phyloP scores from a whole-genome alignment of 768 basidiomycete genomes.

The Podaxis sp. region DNA sequence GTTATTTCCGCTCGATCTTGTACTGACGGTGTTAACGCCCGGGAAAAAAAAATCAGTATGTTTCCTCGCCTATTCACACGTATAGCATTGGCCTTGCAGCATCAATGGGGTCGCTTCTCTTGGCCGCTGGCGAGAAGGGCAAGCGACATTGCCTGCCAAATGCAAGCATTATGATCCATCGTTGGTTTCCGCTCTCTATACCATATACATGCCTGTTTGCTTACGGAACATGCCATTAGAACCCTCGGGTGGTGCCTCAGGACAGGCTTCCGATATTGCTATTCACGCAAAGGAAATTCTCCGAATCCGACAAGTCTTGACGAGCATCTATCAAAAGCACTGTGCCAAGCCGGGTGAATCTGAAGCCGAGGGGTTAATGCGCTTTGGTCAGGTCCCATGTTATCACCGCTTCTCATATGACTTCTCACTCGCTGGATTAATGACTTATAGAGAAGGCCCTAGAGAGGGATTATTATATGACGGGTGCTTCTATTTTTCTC shows the following conservation, averaged over 20 bases:
- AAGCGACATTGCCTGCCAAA: slow-evolving; percentile 91
- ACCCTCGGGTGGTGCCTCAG: slow-evolving; percentile 93
- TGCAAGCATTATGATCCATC: slow-evolving; percentile 98
- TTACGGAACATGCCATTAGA: slow-evolving; percentile 43
- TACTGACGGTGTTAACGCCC: slow-evolving; percentile 9
- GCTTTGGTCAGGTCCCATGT: slow-evolving; percentile 61
- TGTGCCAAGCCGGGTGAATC: slow-evolving; percentile 67
- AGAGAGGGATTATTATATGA: slow-evolving; percentile 97
- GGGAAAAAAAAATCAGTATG: slow-evolving; percentile 52
- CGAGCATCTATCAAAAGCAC: slow-evolving; percentile 86
- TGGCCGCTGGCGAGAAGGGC: slow-evolving; percentile 88
- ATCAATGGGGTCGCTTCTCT: slow-evolving; percentile 91
- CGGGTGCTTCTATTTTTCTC: slow-evolving; percentile 42
- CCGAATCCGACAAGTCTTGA: slow-evolving; percentile 77
- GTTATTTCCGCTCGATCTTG: slow-evolving; percentile 13
- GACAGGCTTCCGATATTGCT: slow-evolving; percentile 96
- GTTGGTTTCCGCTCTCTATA: slow-evolving; percentile 39
- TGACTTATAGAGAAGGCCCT: slow-evolving; percentile 68
- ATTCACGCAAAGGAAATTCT: slow-evolving; percentile 97
- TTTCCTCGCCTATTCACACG: slow-evolving; percentile 92
- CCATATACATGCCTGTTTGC: slow-evolving; percentile 4
- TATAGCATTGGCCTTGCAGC: slow-evolving; percentile 95
- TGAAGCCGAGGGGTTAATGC: slow-evolving; percentile 55
- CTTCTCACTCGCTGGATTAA: slow-evolving; percentile 15
- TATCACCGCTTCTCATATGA: slow-evolving; percentile 8